phyloP scores from a whole-genome alignment of 192 early-diverging fungal species.

The Coemansia nantahalensis region DNA sequence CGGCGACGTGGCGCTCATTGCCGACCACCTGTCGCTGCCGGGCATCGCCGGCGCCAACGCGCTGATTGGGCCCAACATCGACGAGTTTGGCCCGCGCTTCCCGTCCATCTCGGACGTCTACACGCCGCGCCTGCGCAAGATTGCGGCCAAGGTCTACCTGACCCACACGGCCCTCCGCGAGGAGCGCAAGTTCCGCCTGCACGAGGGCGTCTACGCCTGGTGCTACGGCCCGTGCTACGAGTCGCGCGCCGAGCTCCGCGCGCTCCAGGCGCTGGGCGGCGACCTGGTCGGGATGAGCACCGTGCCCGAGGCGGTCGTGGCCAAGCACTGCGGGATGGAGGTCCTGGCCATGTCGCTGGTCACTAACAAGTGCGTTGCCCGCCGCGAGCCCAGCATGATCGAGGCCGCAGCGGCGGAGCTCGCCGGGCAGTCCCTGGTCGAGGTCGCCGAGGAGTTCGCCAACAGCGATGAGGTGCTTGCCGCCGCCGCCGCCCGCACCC shows the following conservation, averaged over 20 bases:
- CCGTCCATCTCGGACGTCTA: conserved; percentile 85
- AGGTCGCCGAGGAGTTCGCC: conserved; percentile 31
- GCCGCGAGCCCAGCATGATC: conserved; percentile 35
- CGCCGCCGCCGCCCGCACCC: conserved; percentile 36
- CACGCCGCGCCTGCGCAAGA: conserved; percentile 71
- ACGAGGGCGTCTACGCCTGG: conserved; percentile 84
- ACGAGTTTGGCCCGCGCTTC: conserved; percentile 84
- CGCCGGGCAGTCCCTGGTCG: conserved; percentile 17
- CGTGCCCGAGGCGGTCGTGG: conserved; percentile 83
- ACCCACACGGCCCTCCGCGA: conserved; percentile 31
- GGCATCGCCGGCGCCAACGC: conserved; percentile 75
- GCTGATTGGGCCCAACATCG: conserved; percentile 82
- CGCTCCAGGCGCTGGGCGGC: conserved; percentile 66
- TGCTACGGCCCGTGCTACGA: conserved; percentile 88
- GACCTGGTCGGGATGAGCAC: conserved; percentile 95
- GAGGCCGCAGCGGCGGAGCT: conserved; percentile 38
- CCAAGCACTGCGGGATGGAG: conserved; percentile 81
- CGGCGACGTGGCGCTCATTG: conserved; percentile 80
- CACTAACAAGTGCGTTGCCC: conserved; percentile 69
- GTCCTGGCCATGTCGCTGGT: conserved; percentile 81
- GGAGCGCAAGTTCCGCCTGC: conserved; percentile 52
- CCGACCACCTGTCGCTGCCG: conserved; percentile 78
- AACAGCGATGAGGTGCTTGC: conserved; percentile 48
- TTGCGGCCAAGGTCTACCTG: conserved; percentile 46
- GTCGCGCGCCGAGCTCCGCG: conserved; percentile 80